phyloP scores from a whole-genome alignment of 1,284 basidiomycete species.

The Ceratorhiza oryzae-sativae region DNA sequence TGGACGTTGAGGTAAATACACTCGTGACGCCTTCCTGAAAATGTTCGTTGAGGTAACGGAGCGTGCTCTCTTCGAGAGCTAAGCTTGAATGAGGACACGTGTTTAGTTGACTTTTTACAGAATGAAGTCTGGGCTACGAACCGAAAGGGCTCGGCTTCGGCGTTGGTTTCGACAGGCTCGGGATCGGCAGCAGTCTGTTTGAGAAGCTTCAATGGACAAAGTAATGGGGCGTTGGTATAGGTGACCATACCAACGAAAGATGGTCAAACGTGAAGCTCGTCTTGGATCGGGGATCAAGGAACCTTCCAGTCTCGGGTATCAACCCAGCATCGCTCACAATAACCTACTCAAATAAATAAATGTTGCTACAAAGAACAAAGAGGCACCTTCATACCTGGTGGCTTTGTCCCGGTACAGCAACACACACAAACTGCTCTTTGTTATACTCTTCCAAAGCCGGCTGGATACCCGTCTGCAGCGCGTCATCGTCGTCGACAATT shows the following conservation, averaged over 20 bases:
- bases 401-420: constrained; percentile 75
- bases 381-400: constrained; percentile 67
- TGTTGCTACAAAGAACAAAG: neutral
- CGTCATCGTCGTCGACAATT: constrained; percentile 84
- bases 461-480: constrained; percentile 76
- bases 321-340: constrained; percentile 76
- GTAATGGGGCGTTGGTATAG: neutral
- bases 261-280: constrained; percentile 84
- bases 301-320: constrained; percentile 65
- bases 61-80: constrained; percentile 70
- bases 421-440: constrained; percentile 80
- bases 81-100: constrained; percentile 54
- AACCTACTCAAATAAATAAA: constrained; percentile 56
- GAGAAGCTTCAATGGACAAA: constrained; percentile 7
- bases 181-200: constrained; percentile 77
- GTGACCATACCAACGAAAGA: constrained; percentile 66
- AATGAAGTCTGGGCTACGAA: constrained; percentile 48
- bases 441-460: constrained; percentile 85
- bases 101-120: constrained; percentile 1
- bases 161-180: constrained; percentile 65
- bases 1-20: constrained; percentile 64
- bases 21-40: constrained; percentile 76
- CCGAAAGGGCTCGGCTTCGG: constrained; percentile 78
- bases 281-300: constrained; percentile 80
- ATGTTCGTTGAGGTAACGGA: constrained; percentile 79